Base-by-base conservation (phyloP, 1,284 basidiomycete species). In the Singerocomus rubriflavus region DNA sequence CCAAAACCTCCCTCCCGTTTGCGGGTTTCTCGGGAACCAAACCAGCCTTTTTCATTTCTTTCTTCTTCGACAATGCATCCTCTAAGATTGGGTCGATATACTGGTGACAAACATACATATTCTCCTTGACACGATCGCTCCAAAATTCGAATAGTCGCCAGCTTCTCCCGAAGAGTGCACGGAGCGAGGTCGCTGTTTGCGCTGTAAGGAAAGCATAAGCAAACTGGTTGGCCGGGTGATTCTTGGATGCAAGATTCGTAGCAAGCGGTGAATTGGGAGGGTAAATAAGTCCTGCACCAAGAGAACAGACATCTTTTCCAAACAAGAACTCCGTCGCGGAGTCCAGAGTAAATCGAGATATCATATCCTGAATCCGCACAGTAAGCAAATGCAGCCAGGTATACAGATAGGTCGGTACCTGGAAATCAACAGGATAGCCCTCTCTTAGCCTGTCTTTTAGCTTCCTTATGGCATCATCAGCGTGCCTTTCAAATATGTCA, bases 251-350 rank as follows among this genome's bases (percentile, higher is more conserved):
- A 13, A 35, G 26, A 14, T 55, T 29, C 32, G 37, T 17, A 21
- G 52, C 32, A 11, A 54, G 49, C 6, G 56, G 48, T 4, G 63
- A 56, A 37, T 53, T 47, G 1, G 56, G 54, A 1, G 78, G 75
- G 51, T 76, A 78, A 6, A 75, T 74, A 5, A 80, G 60, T 4
- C 63, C 66, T 2, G 70, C 69, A 4, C 65, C 64, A 32, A 82
- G 71, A 49, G 61, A 68, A 44, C 70, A 61, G 34, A 73, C 73
- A 57, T 66, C 76, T 49, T 67, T 58, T 12, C 74, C 74, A 50
- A 82, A 81, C 29, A 82, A 71, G 60, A 81, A 81, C 54, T 80
- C 76, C 1, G 75, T 74, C 8, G 78, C 78, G 5, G 76, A 73
- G 60, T 82, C 80, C 27, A 82, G 71, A 0, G 80, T 80, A 60